Base-by-base conservation (phyloP, 2,329 filamentous ascomycete genomes). In the Pseudogymnoascus sp. region DNA sequence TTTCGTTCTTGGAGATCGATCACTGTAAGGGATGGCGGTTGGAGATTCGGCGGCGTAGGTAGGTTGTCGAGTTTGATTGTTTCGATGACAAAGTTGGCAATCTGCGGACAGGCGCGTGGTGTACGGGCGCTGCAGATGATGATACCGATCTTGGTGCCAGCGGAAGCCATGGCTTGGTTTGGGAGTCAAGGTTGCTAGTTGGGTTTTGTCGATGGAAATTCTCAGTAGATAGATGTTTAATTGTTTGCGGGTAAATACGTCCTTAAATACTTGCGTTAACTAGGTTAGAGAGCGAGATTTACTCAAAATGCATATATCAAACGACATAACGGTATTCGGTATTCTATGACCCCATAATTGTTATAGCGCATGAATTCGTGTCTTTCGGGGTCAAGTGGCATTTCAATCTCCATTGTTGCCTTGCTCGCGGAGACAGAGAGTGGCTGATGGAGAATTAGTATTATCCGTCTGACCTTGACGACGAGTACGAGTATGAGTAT, bases 111-210 rank as follows among this genome's bases (percentile, higher is more conserved):
- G 52, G 75, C 71, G n/a, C 75, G 71, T 3, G 73, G 72, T 1
- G 63, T 61, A 52, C 75, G 73, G 23, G 72, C 73, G 52, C 71
- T 74, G 69, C 74, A 69, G 61, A 73, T 71, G 31, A 76, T 72
- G 45, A 76, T 65, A 45, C 71, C 75, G 63, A 76, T 70, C 49
- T 35, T 55, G 16, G 38, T 16, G 9, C 38, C 38, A 18, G n/a
- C 38, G 7, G 38, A 41, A 41, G 38, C 38, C 38, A 41, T 41
- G 16, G 8, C 38, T 41, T 41, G 38, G 38, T 41, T 11, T 18
- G 8, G 38, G n/a, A 41, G 16, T 41, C 5, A 18, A 41, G 8
- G 38, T 21, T 41, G 38, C 11, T 41, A 38, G 14, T 38, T 38
- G n/a, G n/a, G 38, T 18, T 41, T 41, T 41, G 38, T 21, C 4